These are phyloP conservation scores for Aspergillus viridinutans DNA, from an alignment of 2,329 filamentous ascomycete genomes.

Conservation along the genomic window DNA sequence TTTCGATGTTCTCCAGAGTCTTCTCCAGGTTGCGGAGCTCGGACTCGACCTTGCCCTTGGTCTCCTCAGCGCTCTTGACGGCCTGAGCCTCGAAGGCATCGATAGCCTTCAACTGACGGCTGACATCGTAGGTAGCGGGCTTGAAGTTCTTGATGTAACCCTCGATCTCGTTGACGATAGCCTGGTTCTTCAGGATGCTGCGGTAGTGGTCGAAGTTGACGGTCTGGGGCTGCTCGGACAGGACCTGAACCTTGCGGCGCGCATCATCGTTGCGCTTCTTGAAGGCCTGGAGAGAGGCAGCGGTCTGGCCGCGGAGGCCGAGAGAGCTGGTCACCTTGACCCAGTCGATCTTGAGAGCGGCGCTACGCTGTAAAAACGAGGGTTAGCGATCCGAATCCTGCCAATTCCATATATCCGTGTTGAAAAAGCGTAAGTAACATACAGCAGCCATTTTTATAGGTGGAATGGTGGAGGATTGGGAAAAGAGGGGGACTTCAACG, in stretches of 20 bases:
- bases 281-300: conserved; percentile 85
- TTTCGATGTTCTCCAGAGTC: conserved; percentile 96
- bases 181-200: conserved; percentile 88
- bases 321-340: conserved; percentile 89
- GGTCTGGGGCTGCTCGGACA: conserved; percentile 76
- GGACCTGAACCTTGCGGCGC: conserved; percentile 82
- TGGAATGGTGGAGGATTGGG: conserved; percentile 23
- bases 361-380: conserved; percentile 68
- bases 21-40: conserved; percentile 92
- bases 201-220: conserved; percentile 96
- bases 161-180: conserved; percentile 94
- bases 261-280: conserved; percentile 99
- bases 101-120: conserved; percentile 93
- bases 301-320: conserved; percentile 92
- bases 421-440: conserved; percentile 19
- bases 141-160: conserved; percentile 89
- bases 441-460: conserved; percentile 42
- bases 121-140: conserved; percentile 87
- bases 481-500: conserved; percentile 29
- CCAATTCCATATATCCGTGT: neutral
- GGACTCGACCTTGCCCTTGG: conserved; percentile 91
- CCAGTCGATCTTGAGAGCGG: conserved; percentile 99
- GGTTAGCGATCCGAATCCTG: conserved; percentile 19
- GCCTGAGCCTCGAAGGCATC: conserved; percentile 97
- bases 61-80: conserved; percentile 92